Conservation (phyloP, 2,329 filamentous ascomycete species). For the Microdochium trichocladiopsis region DNA sequence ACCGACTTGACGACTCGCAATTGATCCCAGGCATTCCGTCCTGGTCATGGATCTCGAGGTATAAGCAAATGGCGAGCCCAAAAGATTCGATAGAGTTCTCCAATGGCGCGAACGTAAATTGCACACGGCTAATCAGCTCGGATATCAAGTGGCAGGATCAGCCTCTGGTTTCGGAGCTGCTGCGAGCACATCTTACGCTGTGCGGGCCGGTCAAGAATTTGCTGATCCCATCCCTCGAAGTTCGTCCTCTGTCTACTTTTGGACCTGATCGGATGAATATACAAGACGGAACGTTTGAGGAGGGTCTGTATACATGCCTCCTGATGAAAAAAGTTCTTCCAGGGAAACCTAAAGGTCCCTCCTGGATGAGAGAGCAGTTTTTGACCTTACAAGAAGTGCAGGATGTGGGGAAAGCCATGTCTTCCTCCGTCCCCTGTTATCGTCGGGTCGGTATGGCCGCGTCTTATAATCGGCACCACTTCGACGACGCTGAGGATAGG, state of each 20-base stretch:
- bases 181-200: not conserved
- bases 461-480: too few relatives aligned
- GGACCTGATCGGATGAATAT: not conserved
- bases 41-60: not conserved
- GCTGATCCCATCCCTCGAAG: not conserved
- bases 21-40: not conserved
- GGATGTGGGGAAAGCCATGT: too few relatives aligned
- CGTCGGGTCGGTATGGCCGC: too few relatives aligned
- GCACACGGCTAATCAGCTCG: not conserved
- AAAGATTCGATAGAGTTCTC: not conserved
- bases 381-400: too few relatives aligned
- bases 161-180: not conserved
- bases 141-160: not conserved
- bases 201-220: not conserved
- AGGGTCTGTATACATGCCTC: not conserved
- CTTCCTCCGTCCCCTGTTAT: too few relatives aligned
- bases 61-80: not conserved
- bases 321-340: not conserved
- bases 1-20: not conserved
- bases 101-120: not conserved
- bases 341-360: too few relatives aligned
- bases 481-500: too few relatives aligned
- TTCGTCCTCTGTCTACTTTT: not conserved
- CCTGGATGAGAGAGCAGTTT: too few relatives aligned
- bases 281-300: not conserved